Evolutionary conservation across 345 rosid genomes (phyloP), one percentile per base, ranked within the genome.

Genomic region (Corchorus olitorius): DNA sequence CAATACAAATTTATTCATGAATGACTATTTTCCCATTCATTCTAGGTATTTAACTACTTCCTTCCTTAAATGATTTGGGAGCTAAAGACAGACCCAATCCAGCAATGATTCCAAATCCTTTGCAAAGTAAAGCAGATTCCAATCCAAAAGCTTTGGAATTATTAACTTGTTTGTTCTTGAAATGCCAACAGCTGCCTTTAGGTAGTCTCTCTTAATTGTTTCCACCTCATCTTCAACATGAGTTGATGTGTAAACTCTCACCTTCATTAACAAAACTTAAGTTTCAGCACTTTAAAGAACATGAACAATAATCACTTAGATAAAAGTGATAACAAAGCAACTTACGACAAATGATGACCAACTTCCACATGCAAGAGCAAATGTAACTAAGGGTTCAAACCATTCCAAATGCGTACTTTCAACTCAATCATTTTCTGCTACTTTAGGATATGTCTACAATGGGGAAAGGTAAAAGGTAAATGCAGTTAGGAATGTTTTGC

Each of bases 271-370:
- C 48, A 63, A 78, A 77, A 71, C 48, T 35, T 2, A 0, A 15
- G 11, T 52, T 50, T 41, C 54, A 59, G 41, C 22, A 60, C 76
- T 60, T 0, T 1, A 6, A 7, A 27, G 1, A 59, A 13, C 7
- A 3, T 8, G 14, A 59, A 27, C 27, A 27, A 27, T 27, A 27
- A 27, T 27, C 27, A 27, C 27, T 27, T 27, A 27, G 27, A 27
- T 27, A 0, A n/a, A n/a, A n/a, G n/a, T n/a, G n/a, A n/a, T n/a
- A n/a, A n/a, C 1, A 27, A 62, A 74, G 68, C 10, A 58, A 87
- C 97, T 86, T 92, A 90, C 98, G 59, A 90, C 89, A 61, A 97
- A 98, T 35, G 99, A 96, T 45, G 99, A 89, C 97, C 94, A 87
- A 81, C 99, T 96, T 76, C 99, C 99, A 37, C 97, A 93, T 49